phyloP scores from a whole-genome alignment of 2,329 filamentous ascomycete species.

The Penicillium occitanis region DNA sequence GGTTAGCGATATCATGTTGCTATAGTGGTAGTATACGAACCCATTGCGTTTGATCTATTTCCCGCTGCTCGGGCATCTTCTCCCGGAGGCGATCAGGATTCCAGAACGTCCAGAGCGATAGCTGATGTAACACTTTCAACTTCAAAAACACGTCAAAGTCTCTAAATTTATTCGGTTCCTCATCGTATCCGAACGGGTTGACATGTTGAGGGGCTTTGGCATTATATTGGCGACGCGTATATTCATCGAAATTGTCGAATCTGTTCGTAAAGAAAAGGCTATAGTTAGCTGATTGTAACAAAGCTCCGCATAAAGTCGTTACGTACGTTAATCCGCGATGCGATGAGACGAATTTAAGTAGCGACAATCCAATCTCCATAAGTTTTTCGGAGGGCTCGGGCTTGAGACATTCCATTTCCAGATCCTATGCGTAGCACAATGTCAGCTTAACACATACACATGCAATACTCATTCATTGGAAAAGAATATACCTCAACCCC shows the following conservation, averaged over 20 bases:
- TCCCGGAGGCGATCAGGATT: slow-evolving; percentile 85
- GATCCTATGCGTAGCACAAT: slow-evolving; percentile 57
- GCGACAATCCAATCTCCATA: slow-evolving; percentile 75
- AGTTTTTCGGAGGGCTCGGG: slow-evolving; percentile 69
- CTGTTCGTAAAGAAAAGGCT: slow-evolving; percentile 46
- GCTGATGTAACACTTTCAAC: slow-evolving; percentile 75
- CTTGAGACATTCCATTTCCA: slow-evolving; percentile 86
- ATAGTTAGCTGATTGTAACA: neutral
- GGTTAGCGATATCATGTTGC: neutral
- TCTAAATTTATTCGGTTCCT: slow-evolving; percentile 69
- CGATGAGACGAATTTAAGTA: slow-evolving; percentile 91
- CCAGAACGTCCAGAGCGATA: slow-evolving; percentile 85
- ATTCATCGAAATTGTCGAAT: slow-evolving; percentile 86
- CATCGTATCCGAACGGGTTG: slow-evolving; percentile 83
- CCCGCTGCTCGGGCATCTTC: slow-evolving; percentile 78
- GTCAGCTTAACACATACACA: neutral
- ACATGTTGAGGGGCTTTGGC: slow-evolving; percentile 69
- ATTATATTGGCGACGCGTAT: slow-evolving; percentile 82
- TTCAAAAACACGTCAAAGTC: slow-evolving; percentile 82
- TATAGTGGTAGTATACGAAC: slow-evolving; percentile 51
- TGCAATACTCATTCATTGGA: neutral
- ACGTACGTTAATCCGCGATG: slow-evolving; percentile 88
- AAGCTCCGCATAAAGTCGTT: neutral
- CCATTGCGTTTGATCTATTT: slow-evolving; percentile 79
- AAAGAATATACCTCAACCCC: slow-evolving; percentile 74